These are phyloP conservation scores for Magnaporthiopsis incrustans DNA, from an alignment of 2,329 filamentous ascomycete species.

Conservation along the genomic window DNA sequence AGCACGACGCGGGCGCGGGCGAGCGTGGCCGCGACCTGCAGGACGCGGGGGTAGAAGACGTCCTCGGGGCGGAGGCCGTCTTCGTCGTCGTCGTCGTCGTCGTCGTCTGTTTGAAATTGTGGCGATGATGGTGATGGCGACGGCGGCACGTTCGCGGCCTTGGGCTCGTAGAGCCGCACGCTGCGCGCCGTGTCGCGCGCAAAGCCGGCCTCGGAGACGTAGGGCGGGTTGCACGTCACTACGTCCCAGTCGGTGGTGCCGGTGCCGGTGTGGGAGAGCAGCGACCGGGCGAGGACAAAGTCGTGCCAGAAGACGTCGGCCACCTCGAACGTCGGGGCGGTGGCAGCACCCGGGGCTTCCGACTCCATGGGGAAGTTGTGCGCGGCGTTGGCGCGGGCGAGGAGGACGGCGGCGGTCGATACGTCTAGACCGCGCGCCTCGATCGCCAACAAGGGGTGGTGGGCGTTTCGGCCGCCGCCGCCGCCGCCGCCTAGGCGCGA, in stretches of 20 bases:
- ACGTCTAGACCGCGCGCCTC: constrained; percentile 65
- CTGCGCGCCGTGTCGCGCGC: constrained; percentile 57
- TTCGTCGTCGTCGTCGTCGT: neutral
- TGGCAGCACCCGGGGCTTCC: too few relatives aligned
- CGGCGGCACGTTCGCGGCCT: constrained; percentile 61
- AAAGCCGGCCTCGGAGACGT: constrained; percentile 64
- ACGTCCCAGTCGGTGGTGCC: constrained; percentile 42
- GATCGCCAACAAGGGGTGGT: too few relatives aligned
- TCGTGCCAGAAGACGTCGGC: constrained; percentile 38
- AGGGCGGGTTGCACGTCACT: constrained; percentile 83
- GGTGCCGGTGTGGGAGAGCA: neutral
- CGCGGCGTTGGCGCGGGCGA: constrained; percentile 57
- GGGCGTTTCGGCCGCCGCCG: too few relatives aligned
- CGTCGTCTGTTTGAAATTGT: neutral
- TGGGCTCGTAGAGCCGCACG: constrained; percentile 76
- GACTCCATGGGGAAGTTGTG: constrained; percentile 30
- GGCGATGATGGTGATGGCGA: constrained; percentile 7
- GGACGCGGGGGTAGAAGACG: constrained; percentile 60
- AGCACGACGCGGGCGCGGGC: constrained; percentile 48
- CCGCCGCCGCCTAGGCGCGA: constrained; percentile 35
- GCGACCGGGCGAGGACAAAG: neutral
- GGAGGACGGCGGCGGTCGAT: constrained; percentile 52
- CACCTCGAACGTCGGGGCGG: constrained; percentile 12
- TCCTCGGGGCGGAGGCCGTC: constrained; percentile 28
- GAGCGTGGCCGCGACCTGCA: constrained; percentile 41